Base-by-base conservation (phyloP, 768 basidiomycete species). In the Kwoniella europaea region DNA sequence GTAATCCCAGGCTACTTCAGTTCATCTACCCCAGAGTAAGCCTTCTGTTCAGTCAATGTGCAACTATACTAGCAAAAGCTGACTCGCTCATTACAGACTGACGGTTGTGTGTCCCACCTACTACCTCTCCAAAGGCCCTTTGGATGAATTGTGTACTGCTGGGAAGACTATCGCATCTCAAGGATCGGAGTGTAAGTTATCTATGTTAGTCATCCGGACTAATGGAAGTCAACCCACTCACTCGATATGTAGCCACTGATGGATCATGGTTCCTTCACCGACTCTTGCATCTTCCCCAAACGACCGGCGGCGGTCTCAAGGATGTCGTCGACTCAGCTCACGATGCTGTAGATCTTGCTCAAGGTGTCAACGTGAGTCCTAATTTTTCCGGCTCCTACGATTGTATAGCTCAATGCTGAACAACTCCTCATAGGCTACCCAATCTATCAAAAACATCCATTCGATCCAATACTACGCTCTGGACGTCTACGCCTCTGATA, bases 381-480 rank as follows among this genome's bases (percentile, higher is more conserved):
- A n/a, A n/a, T n/a, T n/a, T n/a, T n/a, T n/a, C n/a, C n/a, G n/a
- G n/a, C n/a, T n/a, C n/a, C n/a, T n/a, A n/a, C 27, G 15, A 41
- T 53, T 58, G 35, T 27, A 22, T 27, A 20, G 50, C 29, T 44
- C 12, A n/a, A 52, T 20, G 13, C 46, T 41, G 10, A 16, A 59
- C 15, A 16, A 9, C 53, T 43, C 10, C 18, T 10, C 43, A 10
- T 44, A 67, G 65, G 55, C 61, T 27, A 65, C 70, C 4, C 63
- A 71, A 55, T 60, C 73, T 4, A 63, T 71, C 43, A 53, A 50
- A 22, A 55, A 29, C 16, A 74, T 74, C 46, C 73, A 74, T 67
- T 41, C 73, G 1, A 60, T 74, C 13, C 73, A 74, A 53, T 74
- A 74, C 63, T 74, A 71, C 70, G 73, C 73, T 20, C 56, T 74